These are phyloP conservation scores for Recurvomyces mirabilis DNA, from an alignment of 495 filamentous ascomycete genomes.

Conservation along the genomic window DNA sequence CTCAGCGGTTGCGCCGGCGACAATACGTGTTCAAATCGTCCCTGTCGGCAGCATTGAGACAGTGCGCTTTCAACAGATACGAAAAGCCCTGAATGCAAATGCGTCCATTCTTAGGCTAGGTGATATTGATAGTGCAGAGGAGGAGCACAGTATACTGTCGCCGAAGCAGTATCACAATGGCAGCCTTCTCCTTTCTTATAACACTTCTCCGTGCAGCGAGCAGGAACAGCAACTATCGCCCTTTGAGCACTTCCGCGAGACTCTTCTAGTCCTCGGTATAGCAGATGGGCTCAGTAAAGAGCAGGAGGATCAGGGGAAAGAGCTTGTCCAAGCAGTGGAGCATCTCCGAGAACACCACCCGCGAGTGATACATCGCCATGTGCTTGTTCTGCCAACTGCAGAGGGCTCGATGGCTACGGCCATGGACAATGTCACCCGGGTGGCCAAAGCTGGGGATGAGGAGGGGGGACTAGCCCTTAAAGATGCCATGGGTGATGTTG, in stretches of 20 bases:
- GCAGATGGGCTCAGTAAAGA: constrained; percentile 42
- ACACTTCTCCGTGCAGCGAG: constrained; percentile 57
- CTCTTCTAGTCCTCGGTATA: constrained; percentile 66
- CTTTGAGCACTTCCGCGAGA: constrained; percentile 75
- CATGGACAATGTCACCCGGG: constrained; percentile 40
- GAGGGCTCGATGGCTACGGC: constrained; percentile 17
- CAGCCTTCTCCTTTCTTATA: constrained; percentile 79
- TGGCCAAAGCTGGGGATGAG: constrained; percentile 66
- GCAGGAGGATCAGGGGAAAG: neutral
- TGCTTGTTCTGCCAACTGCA: constrained; percentile 65
- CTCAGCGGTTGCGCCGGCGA: constrained; percentile 78
- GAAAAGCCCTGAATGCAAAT: constrained; percentile 63
- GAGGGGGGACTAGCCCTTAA: constrained; percentile 54
- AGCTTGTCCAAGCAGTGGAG: constrained; percentile 52
- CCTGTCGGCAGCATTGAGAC: constrained; percentile 78
- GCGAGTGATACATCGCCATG: constrained; percentile 62
- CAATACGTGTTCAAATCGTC: constrained; percentile 69
- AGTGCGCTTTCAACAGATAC: constrained; percentile 67
- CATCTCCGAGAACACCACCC: constrained; percentile 51
- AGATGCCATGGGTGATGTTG: constrained; percentile 76
- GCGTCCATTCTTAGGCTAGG: constrained; percentile 73
- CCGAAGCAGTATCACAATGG: constrained; percentile 85
- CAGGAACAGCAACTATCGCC: constrained; percentile 52
- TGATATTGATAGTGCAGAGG: constrained; percentile 81
- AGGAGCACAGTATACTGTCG: constrained; percentile 92